Percentiles rank a stretch among this genome's conserved stretches.
These are phyloP conservation scores for Quercus phellos DNA, from an alignment of 331 rosid species.

Conservation along the genomic window DNA sequence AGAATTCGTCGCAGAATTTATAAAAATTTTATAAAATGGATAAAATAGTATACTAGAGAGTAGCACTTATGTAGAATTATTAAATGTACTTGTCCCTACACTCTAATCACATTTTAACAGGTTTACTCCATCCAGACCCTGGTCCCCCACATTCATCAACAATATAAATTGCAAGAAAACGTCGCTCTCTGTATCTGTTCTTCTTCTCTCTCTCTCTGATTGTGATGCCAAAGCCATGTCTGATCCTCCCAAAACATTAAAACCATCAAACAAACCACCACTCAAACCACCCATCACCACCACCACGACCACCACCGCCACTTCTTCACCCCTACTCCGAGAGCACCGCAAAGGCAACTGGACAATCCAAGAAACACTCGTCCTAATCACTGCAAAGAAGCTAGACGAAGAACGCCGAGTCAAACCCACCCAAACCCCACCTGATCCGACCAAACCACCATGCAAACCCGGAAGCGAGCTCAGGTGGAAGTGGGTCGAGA, in stretches of 20 bases:
- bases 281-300: background rate
- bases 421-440: background rate
- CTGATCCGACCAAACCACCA: slow-evolving; percentile 5
- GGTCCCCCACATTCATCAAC: too few relatives aligned
- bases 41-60: too few relatives aligned
- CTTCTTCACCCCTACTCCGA: slow-evolving; percentile 27
- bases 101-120: too few relatives aligned
- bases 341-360: slow-evolving; percentile 73
- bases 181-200: background rate
- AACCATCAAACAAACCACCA: slow-evolving; percentile 13
- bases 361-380: slow-evolving; percentile 54
- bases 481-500: slow-evolving; percentile 71
- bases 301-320: slow-evolving; percentile 4
- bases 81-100: too few relatives aligned
- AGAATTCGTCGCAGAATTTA: accelerated
- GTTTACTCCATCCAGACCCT: too few relatives aligned
- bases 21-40: too few relatives aligned
- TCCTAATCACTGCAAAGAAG: slow-evolving; percentile 51
- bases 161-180: too few relatives aligned
- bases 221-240: slow-evolving; percentile 35
- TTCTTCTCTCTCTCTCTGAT: background rate
- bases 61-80: too few relatives aligned
- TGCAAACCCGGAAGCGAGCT: slow-evolving; percentile 43
- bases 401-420: slow-evolving; percentile 53
- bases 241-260: slow-evolving; percentile 47